Evolutionary conservation across 1,284 basidiomycete species (phyloP).

Genomic region (Trametes pubescens): DNA sequence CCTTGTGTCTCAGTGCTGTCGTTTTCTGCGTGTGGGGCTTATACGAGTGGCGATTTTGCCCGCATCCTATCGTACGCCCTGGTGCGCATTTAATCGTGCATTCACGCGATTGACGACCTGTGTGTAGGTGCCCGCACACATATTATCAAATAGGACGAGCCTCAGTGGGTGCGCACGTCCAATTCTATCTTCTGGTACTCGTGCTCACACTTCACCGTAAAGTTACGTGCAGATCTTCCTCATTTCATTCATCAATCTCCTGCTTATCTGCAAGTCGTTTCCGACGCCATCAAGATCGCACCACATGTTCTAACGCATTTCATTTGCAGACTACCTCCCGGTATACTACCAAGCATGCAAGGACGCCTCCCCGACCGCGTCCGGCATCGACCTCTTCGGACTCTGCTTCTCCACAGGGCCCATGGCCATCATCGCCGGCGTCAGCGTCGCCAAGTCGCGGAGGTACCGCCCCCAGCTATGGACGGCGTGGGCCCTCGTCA

Average conservation of each 20-base stretch:
- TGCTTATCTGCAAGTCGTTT: slow-evolving; percentile 18
- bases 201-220: neutral
- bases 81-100: too few species aligned
- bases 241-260: slow-evolving; percentile 26
- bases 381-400: slow-evolving; percentile 38
- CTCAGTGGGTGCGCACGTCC: slow-evolving; percentile 37
- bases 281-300: neutral
- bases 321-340: slow-evolving; percentile 30
- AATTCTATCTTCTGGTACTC: neutral
- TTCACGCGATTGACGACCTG: slow-evolving; percentile 35
- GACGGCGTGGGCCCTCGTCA: slow-evolving; percentile 39
- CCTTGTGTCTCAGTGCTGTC: slow-evolving; percentile 12
- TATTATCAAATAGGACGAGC: slow-evolving; percentile 41
- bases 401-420: slow-evolving; percentile 39
- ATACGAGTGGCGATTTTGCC: slow-evolving; percentile 15
- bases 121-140: neutral
- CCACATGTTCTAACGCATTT: neutral
- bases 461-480: slow-evolving; percentile 26
- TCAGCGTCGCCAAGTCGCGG: slow-evolving; percentile 37
- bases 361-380: slow-evolving; percentile 50
- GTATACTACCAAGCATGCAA: slow-evolving; percentile 58
- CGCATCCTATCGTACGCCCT: slow-evolving; percentile 11
- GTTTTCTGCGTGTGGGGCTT: slow-evolving; percentile 8
- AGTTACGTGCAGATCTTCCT: slow-evolving; percentile 35
- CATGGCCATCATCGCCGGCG: slow-evolving; percentile 45